Conservation (phyloP, 768 basidiomycete species). For the Lactifluus subvellereus region DNA sequence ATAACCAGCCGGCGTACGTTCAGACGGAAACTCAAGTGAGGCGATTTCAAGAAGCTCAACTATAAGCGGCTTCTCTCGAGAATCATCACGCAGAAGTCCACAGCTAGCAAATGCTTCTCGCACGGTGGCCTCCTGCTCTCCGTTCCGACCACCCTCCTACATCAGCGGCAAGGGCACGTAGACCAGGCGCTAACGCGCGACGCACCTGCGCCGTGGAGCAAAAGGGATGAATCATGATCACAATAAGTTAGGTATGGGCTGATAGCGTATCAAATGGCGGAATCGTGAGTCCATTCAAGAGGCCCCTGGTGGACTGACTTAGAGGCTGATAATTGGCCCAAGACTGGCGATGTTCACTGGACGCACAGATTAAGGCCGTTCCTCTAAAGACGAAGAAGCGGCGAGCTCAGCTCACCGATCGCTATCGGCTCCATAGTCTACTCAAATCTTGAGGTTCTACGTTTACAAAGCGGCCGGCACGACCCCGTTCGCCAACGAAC, state of each 20-base stretch:
- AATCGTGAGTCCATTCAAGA: background rate
- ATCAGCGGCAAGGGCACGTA: conserved; percentile 6
- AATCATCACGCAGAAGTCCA: background rate
- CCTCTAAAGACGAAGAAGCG: background rate
- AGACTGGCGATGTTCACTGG: background rate
- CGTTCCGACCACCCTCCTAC: background rate
- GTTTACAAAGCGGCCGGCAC: background rate
- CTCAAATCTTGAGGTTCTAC: conserved; percentile 4
- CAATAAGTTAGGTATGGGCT: too few species aligned
- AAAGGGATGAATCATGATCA: too few species aligned
- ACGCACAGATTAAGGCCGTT: background rate
- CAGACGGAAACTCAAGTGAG: too few species aligned
- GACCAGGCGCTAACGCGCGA: background rate
- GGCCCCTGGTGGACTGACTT: background rate
- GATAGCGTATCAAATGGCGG: background rate
- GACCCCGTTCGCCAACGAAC: background rate
- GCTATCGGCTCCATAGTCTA: background rate
- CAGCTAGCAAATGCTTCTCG: background rate
- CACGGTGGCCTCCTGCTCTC: background rate
- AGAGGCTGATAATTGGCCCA: too few species aligned
- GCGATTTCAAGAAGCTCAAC: background rate
- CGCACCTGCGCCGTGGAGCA: conserved; percentile 54
- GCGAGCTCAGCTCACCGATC: background rate
- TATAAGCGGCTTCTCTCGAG: background rate
- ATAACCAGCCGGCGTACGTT: too few species aligned